A percentile compares a stretch with the other conserved stretches of the same genome.
These are phyloP conservation scores for Pisolithus microcarpus DNA, from an alignment of 768 basidiomycete species.

Conservation along the genomic window DNA sequence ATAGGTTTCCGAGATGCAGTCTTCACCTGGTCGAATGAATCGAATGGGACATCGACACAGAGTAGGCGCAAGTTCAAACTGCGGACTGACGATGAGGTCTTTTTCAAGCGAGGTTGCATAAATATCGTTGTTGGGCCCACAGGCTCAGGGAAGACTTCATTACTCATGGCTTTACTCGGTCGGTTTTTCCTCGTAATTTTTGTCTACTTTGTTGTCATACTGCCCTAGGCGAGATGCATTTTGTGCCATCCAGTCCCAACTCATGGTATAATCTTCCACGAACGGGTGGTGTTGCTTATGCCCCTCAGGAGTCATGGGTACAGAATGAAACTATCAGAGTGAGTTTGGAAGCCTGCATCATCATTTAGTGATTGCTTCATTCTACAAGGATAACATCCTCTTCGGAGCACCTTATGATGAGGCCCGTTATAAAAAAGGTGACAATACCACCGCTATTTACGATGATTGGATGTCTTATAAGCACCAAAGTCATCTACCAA, in stretches of 20 bases:
- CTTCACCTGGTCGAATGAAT: slow-evolving; percentile 43
- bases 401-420: slow-evolving; percentile 35
- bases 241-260: slow-evolving; percentile 40
- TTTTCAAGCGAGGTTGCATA: slow-evolving; percentile 46
- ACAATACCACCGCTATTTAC: neutral
- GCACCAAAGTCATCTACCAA: slow-evolving; percentile 27
- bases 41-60: slow-evolving; percentile 5
- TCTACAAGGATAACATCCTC: slow-evolving; percentile 39
- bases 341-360: neutral
- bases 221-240: slow-evolving; percentile 51
- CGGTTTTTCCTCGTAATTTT: neutral
- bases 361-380: neutral
- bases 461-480: neutral
- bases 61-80: slow-evolving; percentile 41
- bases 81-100: slow-evolving; percentile 39
- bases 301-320: slow-evolving; percentile 82
- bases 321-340: slow-evolving; percentile 72
- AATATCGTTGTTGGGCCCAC: slow-evolving; percentile 59
- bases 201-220: neutral
- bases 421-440: slow-evolving; percentile 35
- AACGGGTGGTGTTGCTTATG: slow-evolving; percentile 64
- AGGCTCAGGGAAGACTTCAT: slow-evolving; percentile 54
- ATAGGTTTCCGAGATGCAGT: slow-evolving; percentile 49
- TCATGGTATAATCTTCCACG: slow-evolving; percentile 70
- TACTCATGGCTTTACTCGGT: slow-evolving; percentile 57